Percentiles rank a stretch among this genome's conserved stretches.
Conservation (phyloP, 805 yeast genomes). For the Wickerhamomyces queroliae region DNA sequence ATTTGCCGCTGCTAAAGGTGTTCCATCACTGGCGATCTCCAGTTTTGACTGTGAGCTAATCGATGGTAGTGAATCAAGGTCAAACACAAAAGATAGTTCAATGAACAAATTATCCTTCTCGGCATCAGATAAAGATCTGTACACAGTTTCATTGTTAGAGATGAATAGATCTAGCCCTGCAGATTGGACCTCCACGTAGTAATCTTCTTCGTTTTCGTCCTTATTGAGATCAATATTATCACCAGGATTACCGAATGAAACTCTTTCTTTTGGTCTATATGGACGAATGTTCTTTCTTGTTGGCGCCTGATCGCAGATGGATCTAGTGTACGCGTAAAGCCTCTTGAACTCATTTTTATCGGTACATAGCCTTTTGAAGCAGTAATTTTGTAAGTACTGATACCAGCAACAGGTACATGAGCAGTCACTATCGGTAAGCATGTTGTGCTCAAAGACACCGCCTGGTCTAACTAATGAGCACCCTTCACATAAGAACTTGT, state of each 20-base stretch:
- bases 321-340: conserved; percentile 4
- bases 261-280: conserved; percentile 1
- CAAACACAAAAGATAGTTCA: conserved; percentile 8
- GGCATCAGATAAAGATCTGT: conserved; percentile 13
- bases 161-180: conserved; percentile 9
- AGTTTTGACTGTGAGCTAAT: not conserved
- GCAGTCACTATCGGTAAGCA: conserved; percentile 14
- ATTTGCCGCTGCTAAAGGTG: not conserved
- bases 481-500: conserved; percentile 20
- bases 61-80: conserved; percentile 3
- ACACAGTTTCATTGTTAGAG: conserved; percentile 12
- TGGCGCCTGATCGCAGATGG: conserved; percentile 12
- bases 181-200: not conserved
- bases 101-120: conserved; percentile 13
- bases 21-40: not conserved
- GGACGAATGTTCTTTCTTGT: conserved; percentile 11
- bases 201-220: not conserved
- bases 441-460: not conserved
- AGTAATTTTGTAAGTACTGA: conserved; percentile 19
- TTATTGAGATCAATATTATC: not conserved
- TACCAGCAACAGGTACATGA: conserved; percentile 20
- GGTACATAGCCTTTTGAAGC: conserved; percentile 17
- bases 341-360: conserved; percentile 11
- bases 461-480: conserved; percentile 14
- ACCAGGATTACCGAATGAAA: not conserved